These are phyloP conservation scores for Syzygium oleosum DNA, from an alignment of 345 rosid species.

Conservation along the genomic window DNA sequence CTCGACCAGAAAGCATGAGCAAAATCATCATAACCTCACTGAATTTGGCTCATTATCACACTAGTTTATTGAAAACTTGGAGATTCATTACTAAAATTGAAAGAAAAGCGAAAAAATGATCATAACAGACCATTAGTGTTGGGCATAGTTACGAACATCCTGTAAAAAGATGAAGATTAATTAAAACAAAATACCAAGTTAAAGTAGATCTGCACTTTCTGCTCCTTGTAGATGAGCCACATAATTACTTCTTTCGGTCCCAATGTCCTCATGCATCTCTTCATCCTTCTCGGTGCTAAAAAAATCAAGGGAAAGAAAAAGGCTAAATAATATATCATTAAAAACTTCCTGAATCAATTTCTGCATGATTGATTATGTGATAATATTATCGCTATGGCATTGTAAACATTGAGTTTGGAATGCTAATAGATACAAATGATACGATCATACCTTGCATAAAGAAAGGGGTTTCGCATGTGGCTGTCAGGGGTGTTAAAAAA, in stretches of 20 bases:
- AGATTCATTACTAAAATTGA: background rate
- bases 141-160: background rate
- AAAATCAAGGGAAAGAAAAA: background rate
- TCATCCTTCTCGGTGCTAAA: too few relatives aligned
- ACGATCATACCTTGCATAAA: background rate
- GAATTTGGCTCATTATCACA: background rate
- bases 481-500: too few relatives aligned
- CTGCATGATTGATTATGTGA: background rate
- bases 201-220: background rate
- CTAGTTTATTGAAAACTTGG: background rate
- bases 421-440: background rate
- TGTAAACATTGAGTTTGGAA: background rate
- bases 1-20: too few relatives aligned
- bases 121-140: background rate
- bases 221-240: background rate
- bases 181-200: background rate
- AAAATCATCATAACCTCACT: background rate
- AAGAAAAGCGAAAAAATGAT: background rate
- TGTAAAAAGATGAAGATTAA: background rate
- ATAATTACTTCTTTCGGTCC: too few relatives aligned
- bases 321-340: background rate
- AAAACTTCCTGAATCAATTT: background rate
- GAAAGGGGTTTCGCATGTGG: background rate
- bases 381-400: background rate
- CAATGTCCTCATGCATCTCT: too few relatives aligned